A percentile compares a stretch with the other conserved stretches of the same genome.
phyloP scores from a whole-genome alignment of 169 alveolate genomes.

The Eimeria acervulina region DNA sequence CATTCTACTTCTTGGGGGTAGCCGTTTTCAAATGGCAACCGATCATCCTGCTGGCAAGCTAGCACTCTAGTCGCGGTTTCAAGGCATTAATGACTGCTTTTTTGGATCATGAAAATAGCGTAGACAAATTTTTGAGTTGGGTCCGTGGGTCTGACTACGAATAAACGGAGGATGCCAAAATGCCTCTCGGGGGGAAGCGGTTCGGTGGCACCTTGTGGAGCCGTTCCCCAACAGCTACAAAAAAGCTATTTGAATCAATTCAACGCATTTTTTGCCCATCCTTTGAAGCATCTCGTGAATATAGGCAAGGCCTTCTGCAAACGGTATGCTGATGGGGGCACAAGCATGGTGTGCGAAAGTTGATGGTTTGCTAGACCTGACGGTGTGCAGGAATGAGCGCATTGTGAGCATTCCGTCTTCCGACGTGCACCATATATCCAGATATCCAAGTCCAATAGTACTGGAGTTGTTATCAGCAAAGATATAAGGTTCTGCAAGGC shows the following conservation, averaged over 20 bases:
- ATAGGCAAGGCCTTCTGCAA: neutral
- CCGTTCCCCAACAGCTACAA: neutral
- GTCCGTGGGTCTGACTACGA: neutral
- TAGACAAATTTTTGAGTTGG: neutral
- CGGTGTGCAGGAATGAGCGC: too few species aligned
- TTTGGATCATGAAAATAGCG: neutral
- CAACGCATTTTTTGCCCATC: neutral
- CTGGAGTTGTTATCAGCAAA: too few species aligned
- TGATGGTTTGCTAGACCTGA: too few species aligned
- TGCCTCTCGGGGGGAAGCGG: neutral
- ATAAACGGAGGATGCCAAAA: neutral
- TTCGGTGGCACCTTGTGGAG: neutral
- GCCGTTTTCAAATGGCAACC: neutral
- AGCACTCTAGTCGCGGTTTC: neutral
- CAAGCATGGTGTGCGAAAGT: neutral
- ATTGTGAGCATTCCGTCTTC: too few species aligned
- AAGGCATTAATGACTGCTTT: neutral
- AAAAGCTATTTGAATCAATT: neutral
- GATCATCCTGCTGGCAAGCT: neutral
- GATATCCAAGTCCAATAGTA: too few species aligned
- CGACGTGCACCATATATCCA: too few species aligned
- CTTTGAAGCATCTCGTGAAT: neutral
- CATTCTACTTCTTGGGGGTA: neutral
- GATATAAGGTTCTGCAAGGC: too few species aligned
- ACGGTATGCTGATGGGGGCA: neutral